These are phyloP conservation scores for Stropharia rugosoannulata DNA, from an alignment of 768 basidiomycete genomes.

Conservation along the genomic window DNA sequence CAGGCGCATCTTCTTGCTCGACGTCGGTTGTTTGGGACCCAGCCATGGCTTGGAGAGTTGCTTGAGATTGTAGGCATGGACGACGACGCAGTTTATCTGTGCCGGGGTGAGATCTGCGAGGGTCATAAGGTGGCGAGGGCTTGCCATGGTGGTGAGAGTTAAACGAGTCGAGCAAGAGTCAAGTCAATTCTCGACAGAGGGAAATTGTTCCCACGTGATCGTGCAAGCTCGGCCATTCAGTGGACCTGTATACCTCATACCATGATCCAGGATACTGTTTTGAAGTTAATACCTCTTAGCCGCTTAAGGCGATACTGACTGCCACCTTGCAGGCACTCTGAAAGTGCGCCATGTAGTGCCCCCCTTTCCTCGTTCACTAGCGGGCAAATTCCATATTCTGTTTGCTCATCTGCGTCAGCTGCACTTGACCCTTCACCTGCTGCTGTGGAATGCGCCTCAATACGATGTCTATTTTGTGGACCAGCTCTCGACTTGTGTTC, in stretches of 20 bases:
- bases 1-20: too few species aligned
- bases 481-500: conserved; percentile 93
- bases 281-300: conserved; percentile 68
- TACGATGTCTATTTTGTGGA: conserved; percentile 94
- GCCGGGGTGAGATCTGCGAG: too few species aligned
- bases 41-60: too few species aligned
- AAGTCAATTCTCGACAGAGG: too few species aligned
- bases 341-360: conserved; percentile 69
- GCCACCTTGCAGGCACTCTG: conserved; percentile 63
- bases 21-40: too few species aligned
- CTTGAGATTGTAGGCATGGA: too few species aligned
- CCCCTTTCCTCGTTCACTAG: conserved; percentile 77
- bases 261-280: conserved; percentile 89
- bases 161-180: conserved; percentile 65
- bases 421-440: conserved; percentile 71
- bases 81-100: too few species aligned
- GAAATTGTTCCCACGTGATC: too few species aligned
- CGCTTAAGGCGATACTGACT: not conserved
- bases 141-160: too few species aligned
- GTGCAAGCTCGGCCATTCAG: conserved; percentile 77
- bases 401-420: conserved; percentile 89
- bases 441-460: conserved; percentile 42
- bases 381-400: conserved; percentile 84
- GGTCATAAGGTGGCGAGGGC: too few species aligned
- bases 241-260: conserved; percentile 93